Percentiles rank a stretch among this genome's conserved stretches.
Evolutionary conservation across 73 alveolate species (phyloP).

Genomic region (Tetrahymena elliotti): DNA sequence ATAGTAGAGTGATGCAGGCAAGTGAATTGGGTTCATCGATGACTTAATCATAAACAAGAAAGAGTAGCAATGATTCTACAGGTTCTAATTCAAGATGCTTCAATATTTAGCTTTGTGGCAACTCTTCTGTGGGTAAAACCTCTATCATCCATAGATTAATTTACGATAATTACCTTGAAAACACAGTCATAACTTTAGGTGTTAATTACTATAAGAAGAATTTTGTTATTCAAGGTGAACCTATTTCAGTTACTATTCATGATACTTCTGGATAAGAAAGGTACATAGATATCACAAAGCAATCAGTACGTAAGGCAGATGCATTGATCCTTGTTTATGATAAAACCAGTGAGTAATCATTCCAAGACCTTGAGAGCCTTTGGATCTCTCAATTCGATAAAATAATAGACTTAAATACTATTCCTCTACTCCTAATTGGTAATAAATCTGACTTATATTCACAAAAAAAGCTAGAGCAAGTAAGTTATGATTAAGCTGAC

Average conservation of each 20-base stretch:
- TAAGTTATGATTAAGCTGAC: neutral
- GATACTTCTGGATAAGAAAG: neutral
- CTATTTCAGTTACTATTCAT: neutral
- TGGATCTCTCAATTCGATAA: neutral
- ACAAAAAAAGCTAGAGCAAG: neutral
- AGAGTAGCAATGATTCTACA: neutral
- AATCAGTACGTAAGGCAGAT: neutral
- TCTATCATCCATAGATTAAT: neutral
- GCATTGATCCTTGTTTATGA: neutral
- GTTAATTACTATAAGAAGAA: neutral
- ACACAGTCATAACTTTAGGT: neutral
- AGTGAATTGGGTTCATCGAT: neutral
- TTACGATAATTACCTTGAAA: neutral
- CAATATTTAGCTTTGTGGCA: neutral
- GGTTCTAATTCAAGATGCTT: neutral
- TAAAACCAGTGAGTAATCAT: neutral
- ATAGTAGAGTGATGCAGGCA: neutral
- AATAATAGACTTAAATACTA: neutral
- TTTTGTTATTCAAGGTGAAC: neutral
- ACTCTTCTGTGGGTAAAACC: neutral
- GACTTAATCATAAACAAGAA: neutral
- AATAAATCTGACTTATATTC: neutral
- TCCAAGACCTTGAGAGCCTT: neutral
- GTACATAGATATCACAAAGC: neutral
- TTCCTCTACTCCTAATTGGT: neutral